A percentile compares a stretch with the other conserved stretches of the same genome.
These are phyloP conservation scores for Capsella rubella DNA, from an alignment of 441 rosid species.

Conservation along the genomic window DNA sequence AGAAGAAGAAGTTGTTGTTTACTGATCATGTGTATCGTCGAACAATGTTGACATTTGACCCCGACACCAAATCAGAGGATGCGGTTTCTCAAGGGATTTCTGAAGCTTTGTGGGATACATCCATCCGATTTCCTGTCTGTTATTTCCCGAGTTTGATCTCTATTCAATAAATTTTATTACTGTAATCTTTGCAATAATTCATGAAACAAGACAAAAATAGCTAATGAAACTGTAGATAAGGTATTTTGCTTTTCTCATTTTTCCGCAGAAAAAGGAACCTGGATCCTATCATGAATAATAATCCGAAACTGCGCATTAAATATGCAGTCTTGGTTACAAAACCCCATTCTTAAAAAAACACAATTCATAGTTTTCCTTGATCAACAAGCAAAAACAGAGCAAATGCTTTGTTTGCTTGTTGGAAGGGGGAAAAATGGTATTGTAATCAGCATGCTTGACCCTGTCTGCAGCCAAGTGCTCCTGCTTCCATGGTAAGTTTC, in stretches of 20 bases:
- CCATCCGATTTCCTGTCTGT: too few species aligned
- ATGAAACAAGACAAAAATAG: neutral
- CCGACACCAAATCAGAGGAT: neutral
- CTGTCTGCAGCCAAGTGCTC: conserved; percentile 44
- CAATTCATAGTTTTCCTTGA: neutral
- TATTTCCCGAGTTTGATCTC: too few species aligned
- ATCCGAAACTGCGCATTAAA: conserved; percentile 13
- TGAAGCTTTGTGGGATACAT: too few species aligned
- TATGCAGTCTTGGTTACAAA: conserved; percentile 30
- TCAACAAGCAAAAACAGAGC: conserved; percentile 25
- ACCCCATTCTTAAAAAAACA: conserved; percentile 28
- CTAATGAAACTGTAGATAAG: neutral
- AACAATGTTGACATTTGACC: neutral
- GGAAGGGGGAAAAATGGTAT: conserved; percentile 27
- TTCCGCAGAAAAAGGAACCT: conserved; percentile 9
- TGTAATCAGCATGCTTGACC: conserved; percentile 46
- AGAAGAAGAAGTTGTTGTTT: neutral
- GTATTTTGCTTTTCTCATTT: conserved; percentile 26
- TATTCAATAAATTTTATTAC: too few species aligned
- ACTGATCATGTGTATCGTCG: neutral
- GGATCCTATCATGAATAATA: conserved; percentile 29
- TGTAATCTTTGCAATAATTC: too few species aligned
- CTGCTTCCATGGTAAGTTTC: conserved; percentile 52
- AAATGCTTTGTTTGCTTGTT: conserved; percentile 20
- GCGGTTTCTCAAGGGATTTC: too few species aligned